phyloP scores from a whole-genome alignment of 805 yeast genomes.

The Yarrowia sp. region DNA sequence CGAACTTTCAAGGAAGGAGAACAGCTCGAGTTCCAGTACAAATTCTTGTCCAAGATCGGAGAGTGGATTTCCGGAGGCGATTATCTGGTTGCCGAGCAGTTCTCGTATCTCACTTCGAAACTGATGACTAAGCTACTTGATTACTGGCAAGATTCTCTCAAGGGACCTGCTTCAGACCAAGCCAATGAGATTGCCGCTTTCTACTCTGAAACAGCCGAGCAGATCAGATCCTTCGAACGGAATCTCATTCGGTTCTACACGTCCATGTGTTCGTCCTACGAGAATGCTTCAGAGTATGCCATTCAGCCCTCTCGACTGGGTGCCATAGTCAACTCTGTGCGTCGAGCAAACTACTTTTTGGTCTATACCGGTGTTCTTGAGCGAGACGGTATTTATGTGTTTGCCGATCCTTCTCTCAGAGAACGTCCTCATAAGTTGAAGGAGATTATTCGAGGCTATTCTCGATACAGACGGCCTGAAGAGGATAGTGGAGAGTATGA shows the following conservation, averaged over 20 bases:
- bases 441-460: conserved; percentile 37
- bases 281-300: conserved; percentile 56
- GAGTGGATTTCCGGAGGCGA: conserved; percentile 78
- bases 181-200: conserved; percentile 52
- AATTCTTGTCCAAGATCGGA: conserved; percentile 72
- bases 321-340: conserved; percentile 56
- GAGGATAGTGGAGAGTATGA: conserved; percentile 30
- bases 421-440: conserved; percentile 41
- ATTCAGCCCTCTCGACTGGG: conserved; percentile 40
- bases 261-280: conserved; percentile 59
- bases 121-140: conserved; percentile 65
- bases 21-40: conserved; percentile 80
- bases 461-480: conserved; percentile 35
- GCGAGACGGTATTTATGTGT: conserved; percentile 70
- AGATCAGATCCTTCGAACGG: conserved; percentile 57
- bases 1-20: conserved; percentile 90
- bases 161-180: conserved; percentile 53
- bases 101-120: conserved; percentile 62
- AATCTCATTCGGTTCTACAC: conserved; percentile 76
- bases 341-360: conserved; percentile 68
- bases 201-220: conserved; percentile 43
- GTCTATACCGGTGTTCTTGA: conserved; percentile 72
- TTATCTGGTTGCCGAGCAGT: conserved; percentile 73
- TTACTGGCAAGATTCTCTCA: conserved; percentile 69
- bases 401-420: conserved; percentile 64